Evolutionary conservation across 169 alveolate genomes (phyloP), one percentile per base, ranked within the genome.

Genomic region (Plasmodium adleri): DNA sequence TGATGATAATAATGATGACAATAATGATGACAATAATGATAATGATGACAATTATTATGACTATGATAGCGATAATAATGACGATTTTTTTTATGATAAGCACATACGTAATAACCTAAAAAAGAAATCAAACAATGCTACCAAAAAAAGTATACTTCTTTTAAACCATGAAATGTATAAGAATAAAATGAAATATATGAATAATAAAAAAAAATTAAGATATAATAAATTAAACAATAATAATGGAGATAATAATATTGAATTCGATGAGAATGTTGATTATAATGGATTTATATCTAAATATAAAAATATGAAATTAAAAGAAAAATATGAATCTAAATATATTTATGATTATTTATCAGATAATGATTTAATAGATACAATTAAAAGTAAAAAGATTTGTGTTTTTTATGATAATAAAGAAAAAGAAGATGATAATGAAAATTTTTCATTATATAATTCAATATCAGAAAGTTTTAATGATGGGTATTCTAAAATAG

Each of bases 391-490:
- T 86, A 86, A 86, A 49, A 86, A 86, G 39, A 72, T 86, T 13
- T 86, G 92, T 45, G 76, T 86, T 0, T 86, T 86, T 58, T 86
- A 86, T 50, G 92, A 86, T 24, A 43, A 86, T 13, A 86, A 86
- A n/a, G 92, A 86, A 28, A 86, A 62, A 66, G 92, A 86, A 45
- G 92, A 86, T 22, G 92, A 86, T 0, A 86, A 86, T 72, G 92
- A 86, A 17, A 59, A 59, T 20, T n/a, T 72, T 6, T 20, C 56
- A 24, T 60, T 86, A 22, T 86, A 86, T 17, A 72, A 54, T 52
- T 17, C 72, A 13, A 17, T 39, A 1, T 45, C 88, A 1, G 76
- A 86, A 13, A 50, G 63, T 32, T 60, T 20, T 6, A 62, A 62
- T 43, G 76, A 67, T 22, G 26, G 52, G 45, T 72, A 86, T 64